Percentiles rank a stretch among this genome's conserved stretches.
Conservation (phyloP, 2,329 filamentous ascomycete species). For the Gaeumannomyces sp. region DNA sequence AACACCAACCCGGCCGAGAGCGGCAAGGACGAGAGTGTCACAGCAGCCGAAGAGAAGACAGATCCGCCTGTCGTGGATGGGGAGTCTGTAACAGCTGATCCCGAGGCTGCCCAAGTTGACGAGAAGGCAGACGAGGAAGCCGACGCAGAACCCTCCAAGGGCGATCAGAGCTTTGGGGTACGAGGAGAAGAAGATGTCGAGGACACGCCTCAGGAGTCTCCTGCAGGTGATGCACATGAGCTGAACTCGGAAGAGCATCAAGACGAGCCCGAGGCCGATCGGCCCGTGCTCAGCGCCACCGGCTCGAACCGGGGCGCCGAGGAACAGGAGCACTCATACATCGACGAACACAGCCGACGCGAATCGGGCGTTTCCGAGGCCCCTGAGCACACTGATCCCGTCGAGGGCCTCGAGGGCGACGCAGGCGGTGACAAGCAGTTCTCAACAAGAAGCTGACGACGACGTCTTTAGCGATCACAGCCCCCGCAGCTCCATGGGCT, state of each 20-base stretch:
- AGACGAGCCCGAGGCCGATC: conserved; percentile 10
- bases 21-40: neutral
- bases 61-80: neutral
- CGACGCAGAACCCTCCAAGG: no score
- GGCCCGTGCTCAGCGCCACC: conserved; percentile 10
- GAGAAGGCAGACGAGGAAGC: no score
- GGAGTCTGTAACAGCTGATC: no score
- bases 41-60: neutral
- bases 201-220: neutral
- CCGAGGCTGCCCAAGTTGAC: no score
- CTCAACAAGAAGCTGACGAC: conserved; percentile 49
- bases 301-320: conserved; percentile 12
- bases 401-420: conserved; percentile 21
- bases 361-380: conserved; percentile 17
- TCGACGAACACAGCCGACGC: conserved; percentile 15
- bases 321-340: conserved; percentile 7
- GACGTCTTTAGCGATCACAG: conserved; percentile 55
- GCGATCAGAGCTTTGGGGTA: neutral
- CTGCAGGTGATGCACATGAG: conserved; percentile 10
- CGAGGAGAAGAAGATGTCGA: conserved; percentile 11
- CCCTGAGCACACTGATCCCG: conserved; percentile 12
- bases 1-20: neutral
- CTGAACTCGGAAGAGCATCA: conserved; percentile 10
- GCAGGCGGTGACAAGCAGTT: conserved; percentile 38
- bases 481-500: conserved; percentile 50